phyloP scores from a whole-genome alignment of 2,329 filamentous ascomycete genomes.

The Phyllosticta capitalensis region DNA sequence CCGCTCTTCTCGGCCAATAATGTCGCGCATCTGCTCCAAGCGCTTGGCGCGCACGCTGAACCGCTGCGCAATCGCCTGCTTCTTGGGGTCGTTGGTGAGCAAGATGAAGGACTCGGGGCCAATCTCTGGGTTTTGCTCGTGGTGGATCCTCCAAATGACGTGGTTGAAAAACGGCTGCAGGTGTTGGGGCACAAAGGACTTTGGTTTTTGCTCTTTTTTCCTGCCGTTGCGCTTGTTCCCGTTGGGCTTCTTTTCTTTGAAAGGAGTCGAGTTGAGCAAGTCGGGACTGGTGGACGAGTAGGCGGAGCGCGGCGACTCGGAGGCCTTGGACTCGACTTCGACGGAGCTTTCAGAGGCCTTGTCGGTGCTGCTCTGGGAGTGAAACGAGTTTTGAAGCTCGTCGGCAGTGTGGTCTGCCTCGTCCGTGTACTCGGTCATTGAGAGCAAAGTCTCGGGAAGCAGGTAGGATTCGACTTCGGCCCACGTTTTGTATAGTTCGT shows the following conservation, averaged over 20 bases:
- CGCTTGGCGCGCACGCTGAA: conserved; percentile 43
- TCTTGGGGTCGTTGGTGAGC: conserved; percentile 39
- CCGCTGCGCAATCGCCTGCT: conserved; percentile 37
- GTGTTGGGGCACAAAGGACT: conserved; percentile 26
- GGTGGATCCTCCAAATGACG: conserved; percentile 42
- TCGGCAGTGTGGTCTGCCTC: conserved; percentile 26
- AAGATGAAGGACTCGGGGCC: conserved; percentile 43
- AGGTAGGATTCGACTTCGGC: conserved; percentile 40
- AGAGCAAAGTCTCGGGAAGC: conserved; percentile 40
- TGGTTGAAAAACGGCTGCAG: conserved; percentile 43
- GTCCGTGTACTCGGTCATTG: conserved; percentile 35
- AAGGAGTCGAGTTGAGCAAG: conserved; percentile 23
- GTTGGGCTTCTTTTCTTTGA: conserved; percentile 16
- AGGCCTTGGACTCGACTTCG: conserved; percentile 30
- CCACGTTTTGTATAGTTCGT: conserved; percentile 40
- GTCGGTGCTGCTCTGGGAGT: conserved; percentile 21
- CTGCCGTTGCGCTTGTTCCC: not conserved
- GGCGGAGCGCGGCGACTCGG: conserved; percentile 31
- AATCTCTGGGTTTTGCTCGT: conserved; percentile 37
- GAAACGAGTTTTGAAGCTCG: conserved; percentile 29
- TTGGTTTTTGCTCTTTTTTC: conserved; percentile 17
- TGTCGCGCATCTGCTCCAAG: conserved; percentile 41
- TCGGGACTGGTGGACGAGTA: conserved; percentile 25
- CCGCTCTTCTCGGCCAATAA: conserved; percentile 39
- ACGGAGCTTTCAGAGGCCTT: conserved; percentile 35